Percentiles rank a stretch among this genome's conserved stretches.
These are phyloP conservation scores for Globisporangium canariense DNA, from an alignment of 352 stramenopile genomes.

Conservation along the genomic window DNA sequence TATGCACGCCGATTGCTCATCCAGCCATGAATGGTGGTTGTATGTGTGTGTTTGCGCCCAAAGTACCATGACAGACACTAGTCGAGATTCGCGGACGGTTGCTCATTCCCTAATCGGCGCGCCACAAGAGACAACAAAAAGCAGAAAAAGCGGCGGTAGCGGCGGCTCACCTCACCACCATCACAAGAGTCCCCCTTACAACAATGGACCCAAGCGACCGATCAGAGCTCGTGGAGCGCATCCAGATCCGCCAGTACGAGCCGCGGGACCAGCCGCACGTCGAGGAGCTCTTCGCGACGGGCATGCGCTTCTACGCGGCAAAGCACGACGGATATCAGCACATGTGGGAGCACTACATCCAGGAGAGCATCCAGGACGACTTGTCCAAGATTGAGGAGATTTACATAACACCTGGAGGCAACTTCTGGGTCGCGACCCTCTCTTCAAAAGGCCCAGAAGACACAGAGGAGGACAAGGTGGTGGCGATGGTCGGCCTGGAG, in stretches of 20 bases:
- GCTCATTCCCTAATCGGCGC: neutral
- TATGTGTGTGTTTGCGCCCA: too few relatives aligned
- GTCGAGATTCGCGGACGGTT: too few relatives aligned
- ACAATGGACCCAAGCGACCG: neutral
- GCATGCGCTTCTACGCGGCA: conserved; percentile 24
- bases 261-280: conserved; percentile 25
- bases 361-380: conserved; percentile 18
- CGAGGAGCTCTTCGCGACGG: conserved; percentile 24
- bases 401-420: conserved; percentile 36
- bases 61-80: too few relatives aligned
- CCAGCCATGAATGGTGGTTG: too few relatives aligned
- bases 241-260: conserved; percentile 26
- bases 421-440: conserved; percentile 44
- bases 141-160: too few relatives aligned
- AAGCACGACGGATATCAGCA: conserved; percentile 15
- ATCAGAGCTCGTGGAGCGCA: neutral
- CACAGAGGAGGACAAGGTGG: conserved; percentile 9
- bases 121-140: neutral
- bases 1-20: too few relatives aligned
- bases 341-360: conserved; percentile 20
- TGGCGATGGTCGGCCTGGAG: conserved; percentile 32
- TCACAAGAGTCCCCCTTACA: too few relatives aligned
- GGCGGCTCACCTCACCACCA: too few relatives aligned
- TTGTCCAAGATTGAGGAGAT: conserved; percentile 32
- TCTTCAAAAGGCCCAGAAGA: neutral